These are phyloP conservation scores for Stentor roeselii DNA, from an alignment of 73 alveolate genomes.

Conservation along the genomic window DNA sequence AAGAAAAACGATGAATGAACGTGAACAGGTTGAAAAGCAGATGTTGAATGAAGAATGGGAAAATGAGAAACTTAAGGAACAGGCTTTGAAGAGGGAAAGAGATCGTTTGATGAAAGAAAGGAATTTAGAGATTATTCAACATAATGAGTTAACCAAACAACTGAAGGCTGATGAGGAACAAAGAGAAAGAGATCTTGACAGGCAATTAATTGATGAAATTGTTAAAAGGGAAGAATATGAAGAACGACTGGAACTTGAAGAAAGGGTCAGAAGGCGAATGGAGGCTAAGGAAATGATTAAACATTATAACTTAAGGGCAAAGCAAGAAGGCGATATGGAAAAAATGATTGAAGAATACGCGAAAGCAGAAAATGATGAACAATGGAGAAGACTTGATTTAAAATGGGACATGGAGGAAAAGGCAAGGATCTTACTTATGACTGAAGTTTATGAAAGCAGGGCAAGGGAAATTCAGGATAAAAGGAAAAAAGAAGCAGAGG, in stretches of 20 bases:
- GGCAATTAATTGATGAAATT: conserved; percentile 31
- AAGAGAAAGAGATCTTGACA: conserved; percentile 43
- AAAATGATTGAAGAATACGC: conserved; percentile 50
- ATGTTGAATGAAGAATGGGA: conserved; percentile 57
- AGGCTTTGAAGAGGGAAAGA: conserved; percentile 51
- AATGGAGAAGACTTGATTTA: conserved; percentile 51
- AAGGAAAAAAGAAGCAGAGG: conserved; percentile 34
- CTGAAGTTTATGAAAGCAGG: conserved; percentile 59
- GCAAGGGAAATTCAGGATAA: conserved; percentile 47
- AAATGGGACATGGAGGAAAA: conserved; percentile 61
- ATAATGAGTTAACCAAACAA: conserved; percentile 50
- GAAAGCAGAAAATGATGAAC: conserved; percentile 49
- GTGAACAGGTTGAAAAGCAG: conserved; percentile 38
- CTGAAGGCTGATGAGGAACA: conserved; percentile 37
- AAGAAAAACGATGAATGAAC: not conserved
- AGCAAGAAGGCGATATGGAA: conserved; percentile 48
- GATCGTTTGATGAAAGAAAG: conserved; percentile 43
- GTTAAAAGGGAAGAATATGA: conserved; percentile 40
- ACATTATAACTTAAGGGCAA: conserved; percentile 44
- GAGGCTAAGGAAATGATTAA: conserved; percentile 58
- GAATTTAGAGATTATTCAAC: conserved; percentile 52
- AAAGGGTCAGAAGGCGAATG: conserved; percentile 45
- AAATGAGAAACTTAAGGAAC: conserved; percentile 49
- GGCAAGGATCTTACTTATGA: conserved; percentile 51
- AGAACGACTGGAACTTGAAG: conserved; percentile 35